Evolutionary conservation across 441 rosid genomes (phyloP), one percentile per base, ranked within the genome.

Genomic region (Populus hybrid): DNA sequence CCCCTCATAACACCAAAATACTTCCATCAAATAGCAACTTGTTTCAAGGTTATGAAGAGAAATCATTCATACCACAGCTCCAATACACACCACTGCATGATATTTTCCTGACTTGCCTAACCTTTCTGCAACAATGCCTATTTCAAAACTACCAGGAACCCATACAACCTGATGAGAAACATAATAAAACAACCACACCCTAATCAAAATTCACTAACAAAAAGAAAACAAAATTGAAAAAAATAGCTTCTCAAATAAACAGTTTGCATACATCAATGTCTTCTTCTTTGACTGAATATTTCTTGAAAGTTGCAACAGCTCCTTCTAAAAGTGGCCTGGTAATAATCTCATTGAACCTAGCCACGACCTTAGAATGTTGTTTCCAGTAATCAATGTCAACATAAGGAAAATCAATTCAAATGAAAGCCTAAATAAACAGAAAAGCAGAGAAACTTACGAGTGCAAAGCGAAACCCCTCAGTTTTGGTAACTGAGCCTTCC

Each of bases 121-220:
- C 79, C 78, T 89, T 72, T 94, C 86, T 0, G 99, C 97, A 76
- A 84, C 94, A 84, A 91, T 64, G 0, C 93, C 97, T n/a, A 94
- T 90, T 87, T 95, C 99, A 83, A 94, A 94, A 83, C 94, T 83
- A 6, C 98, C 98, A 61, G 98, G 98, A 86, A 94, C 99, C 99
- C 99, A 94, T 10, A 94, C 91, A 77, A 94, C 97, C 98, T 94
- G 79, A 86, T 35, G 69, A 42, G 9, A 57, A 35, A 78, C 78
- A 32, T 24, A 77, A 70, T 36, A 7, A 59, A 77, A 69, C 69
- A 71, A 79, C 66, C 32, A 67, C 59, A 40, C 2, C 14, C 69
- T 59, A 9, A 40, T 69, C 71, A 53, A 26, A 71, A 75, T 18
- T 35, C 6, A 59, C 9, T 26, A 2, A 75, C 11, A 18, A 46